These are phyloP conservation scores for Moesziomyces sp. DNA, from an alignment of 1,284 basidiomycete species.

Conservation along the genomic window DNA sequence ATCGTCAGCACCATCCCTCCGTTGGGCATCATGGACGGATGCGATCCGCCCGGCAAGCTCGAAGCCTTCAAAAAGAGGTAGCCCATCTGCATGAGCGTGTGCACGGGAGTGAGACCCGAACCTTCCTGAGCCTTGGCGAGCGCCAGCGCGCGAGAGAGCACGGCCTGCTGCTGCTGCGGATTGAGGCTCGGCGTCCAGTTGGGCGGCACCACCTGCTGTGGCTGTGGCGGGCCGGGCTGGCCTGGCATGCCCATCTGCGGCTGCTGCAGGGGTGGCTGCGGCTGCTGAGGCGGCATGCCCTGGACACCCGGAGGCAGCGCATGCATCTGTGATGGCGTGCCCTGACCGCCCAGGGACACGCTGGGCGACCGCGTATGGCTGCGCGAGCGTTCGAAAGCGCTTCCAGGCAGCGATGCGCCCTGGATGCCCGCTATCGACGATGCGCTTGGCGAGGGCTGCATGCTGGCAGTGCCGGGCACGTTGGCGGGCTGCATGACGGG, in stretches of 20 bases:
- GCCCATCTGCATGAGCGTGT: constrained; percentile 61
- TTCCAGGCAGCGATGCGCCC: constrained; percentile 32
- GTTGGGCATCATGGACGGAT: constrained; percentile 40
- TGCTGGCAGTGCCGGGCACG: constrained; percentile 21
- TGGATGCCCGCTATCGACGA: constrained; percentile 44
- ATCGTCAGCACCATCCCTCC: constrained; percentile 61
- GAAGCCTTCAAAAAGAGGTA: constrained; percentile 61
- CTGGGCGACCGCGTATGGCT: constrained; percentile 55
- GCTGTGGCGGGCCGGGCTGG: constrained; percentile 18
- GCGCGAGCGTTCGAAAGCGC: constrained; percentile 47
- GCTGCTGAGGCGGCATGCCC: constrained; percentile 22
- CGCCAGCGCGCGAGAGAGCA: constrained; percentile 54
- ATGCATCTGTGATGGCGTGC: constrained; percentile 46
- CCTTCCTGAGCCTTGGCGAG: constrained; percentile 54
- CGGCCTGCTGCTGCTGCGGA: constrained; percentile 57
- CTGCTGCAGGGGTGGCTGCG: constrained; percentile 16
- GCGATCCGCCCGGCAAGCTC: constrained; percentile 50
- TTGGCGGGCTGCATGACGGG: constrained; percentile 43
- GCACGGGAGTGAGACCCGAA: constrained; percentile 48
- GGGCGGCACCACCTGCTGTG: constrained; percentile 45
- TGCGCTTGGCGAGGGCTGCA: constrained; percentile 42
- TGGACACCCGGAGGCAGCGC: constrained; percentile 30
- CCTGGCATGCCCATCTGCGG: constrained; percentile 33
- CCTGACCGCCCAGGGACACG: constrained; percentile 39
- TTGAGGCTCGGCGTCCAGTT: constrained; percentile 56